Percentiles rank a stretch among this genome's conserved stretches.
Evolutionary conservation across 1,284 basidiomycete genomes (phyloP).

Genomic region (Inonotus obliquus): DNA sequence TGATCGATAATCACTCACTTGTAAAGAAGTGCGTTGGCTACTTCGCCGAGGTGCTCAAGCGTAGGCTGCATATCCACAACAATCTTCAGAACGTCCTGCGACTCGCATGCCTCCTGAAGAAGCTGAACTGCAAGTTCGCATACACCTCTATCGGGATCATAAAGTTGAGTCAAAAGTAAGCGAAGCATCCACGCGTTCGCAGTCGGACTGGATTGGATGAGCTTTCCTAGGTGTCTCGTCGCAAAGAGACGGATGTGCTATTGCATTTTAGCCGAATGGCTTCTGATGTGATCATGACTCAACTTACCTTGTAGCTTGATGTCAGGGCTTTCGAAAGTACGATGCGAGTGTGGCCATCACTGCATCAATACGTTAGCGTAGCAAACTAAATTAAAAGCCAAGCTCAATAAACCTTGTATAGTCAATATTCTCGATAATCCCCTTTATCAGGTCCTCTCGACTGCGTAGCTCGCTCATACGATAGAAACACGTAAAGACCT

Average conservation of each 20-base stretch:
- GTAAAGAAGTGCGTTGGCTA: conserved; percentile 84
- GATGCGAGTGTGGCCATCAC: conserved; percentile 89
- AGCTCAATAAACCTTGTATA: conserved; percentile 69
- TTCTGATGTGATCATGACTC: neutral
- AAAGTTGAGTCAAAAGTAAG: conserved; percentile 90
- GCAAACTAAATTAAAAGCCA: neutral
- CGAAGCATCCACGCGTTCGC: conserved; percentile 83
- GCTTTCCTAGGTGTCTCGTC: conserved; percentile 81
- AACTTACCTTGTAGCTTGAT: conserved; percentile 75
- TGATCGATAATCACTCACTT: conserved; percentile 49
- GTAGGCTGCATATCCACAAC: conserved; percentile 95
- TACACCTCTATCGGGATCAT: conserved; percentile 88
- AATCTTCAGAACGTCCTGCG: conserved; percentile 77
- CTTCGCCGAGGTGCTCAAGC: conserved; percentile 91
- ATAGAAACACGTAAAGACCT: conserved; percentile 93
- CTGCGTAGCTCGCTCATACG: conserved; percentile 87
- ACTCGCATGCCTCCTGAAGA: conserved; percentile 86
- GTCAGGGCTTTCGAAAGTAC: conserved; percentile 92
- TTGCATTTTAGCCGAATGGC: neutral
- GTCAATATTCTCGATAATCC: conserved; percentile 89
- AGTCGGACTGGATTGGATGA: conserved; percentile 60
- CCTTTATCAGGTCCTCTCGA: conserved; percentile 88
- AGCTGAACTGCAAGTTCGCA: conserved; percentile 86
- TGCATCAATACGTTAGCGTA: conserved; percentile 30
- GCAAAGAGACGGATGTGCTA: conserved; percentile 87